Evolutionary conservation across 169 alveolate species (phyloP), one percentile per base, ranked within the genome.

Genomic region (Babesia caballi): DNA sequence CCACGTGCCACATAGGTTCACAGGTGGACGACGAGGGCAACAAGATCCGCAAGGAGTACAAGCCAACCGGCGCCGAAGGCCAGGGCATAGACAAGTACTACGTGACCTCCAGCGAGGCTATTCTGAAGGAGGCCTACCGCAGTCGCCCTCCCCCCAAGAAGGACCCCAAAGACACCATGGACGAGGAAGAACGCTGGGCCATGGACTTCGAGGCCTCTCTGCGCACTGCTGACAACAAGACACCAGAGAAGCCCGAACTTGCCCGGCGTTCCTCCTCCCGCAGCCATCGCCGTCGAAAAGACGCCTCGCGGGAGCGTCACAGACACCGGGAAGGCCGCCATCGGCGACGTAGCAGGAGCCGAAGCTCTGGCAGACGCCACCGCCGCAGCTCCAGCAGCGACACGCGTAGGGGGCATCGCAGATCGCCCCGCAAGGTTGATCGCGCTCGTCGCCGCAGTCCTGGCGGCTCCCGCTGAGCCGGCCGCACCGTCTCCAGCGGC

Each of bases 51-150:
- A 71, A 83, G 46, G 85, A 88, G 56, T 91, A 91, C 66, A 58
- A 85, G 30, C 90, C 95, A 19, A 88, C 91, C 19, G 95, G 95
- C 5, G 95, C 95, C 1, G 95, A 91, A 56, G 95, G 95, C 17
- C 61, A 52, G 59, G 95, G 95, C 33, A 82, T 91, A 27, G 95
- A 84, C 21, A 83, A 74, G 46, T 88, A 84, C 66, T 72, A 83
- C 54, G 94, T 91, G 19, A 78, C 93, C n/a, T 52, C 83, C 17
- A 83, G 88, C 40, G 93, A 88, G 63, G 67, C 74, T 56, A 65
- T 80, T 11, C 52, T 88, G 56, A 52, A 69, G 51, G 87, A 88
- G 28, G 61, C 75, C 2, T 17, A 67, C 42, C 78, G 41, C 30
- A 35, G 59, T 27, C 56, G 76, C 15, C 67, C 65, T 21, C 57